Conservation (phyloP, 1,139 yeast genomes). For the Yamadazyma sp. region DNA sequence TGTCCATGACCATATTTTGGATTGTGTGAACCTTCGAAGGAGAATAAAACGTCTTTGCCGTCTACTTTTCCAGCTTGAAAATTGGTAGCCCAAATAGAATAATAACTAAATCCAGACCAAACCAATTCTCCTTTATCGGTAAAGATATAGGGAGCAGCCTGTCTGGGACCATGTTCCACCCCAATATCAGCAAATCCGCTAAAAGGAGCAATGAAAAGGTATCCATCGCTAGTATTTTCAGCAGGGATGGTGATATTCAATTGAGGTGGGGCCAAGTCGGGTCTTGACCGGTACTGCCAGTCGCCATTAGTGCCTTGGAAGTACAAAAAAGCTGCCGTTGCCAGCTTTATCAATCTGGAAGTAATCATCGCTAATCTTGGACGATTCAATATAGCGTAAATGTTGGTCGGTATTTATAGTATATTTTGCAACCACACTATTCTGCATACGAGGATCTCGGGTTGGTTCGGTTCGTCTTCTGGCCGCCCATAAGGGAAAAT, state of each 20-base stretch:
- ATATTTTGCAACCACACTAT: too few species aligned
- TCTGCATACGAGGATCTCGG: too few species aligned
- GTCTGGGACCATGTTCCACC: constrained; percentile 23
- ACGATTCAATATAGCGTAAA: background rate
- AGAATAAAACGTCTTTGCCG: constrained; percentile 26
- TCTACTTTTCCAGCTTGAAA: constrained; percentile 29
- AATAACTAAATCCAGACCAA: constrained; percentile 33
- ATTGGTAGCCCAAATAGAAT: constrained; percentile 32
- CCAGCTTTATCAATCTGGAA: too few species aligned
- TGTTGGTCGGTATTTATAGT: constrained; percentile 1
- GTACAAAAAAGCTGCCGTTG: background rate
- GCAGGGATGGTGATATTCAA: constrained; percentile 30
- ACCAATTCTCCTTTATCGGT: constrained; percentile 31
- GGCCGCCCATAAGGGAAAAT: too few species aligned
- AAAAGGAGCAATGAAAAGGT: constrained; percentile 33
- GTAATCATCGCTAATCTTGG: background rate
- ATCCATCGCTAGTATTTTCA: constrained; percentile 24
- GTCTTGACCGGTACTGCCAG: constrained; percentile 31
- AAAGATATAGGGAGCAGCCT: constrained; percentile 32
- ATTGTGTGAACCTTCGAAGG: constrained; percentile 35
- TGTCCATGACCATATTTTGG: constrained; percentile 36
- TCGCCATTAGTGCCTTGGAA: constrained; percentile 17
- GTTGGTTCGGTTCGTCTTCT: too few species aligned
- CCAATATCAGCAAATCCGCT: constrained; percentile 23
- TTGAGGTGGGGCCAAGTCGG: constrained; percentile 33